These are phyloP conservation scores for Xeromyces bisporus DNA, from an alignment of 495 filamentous ascomycete species.

Conservation along the genomic window DNA sequence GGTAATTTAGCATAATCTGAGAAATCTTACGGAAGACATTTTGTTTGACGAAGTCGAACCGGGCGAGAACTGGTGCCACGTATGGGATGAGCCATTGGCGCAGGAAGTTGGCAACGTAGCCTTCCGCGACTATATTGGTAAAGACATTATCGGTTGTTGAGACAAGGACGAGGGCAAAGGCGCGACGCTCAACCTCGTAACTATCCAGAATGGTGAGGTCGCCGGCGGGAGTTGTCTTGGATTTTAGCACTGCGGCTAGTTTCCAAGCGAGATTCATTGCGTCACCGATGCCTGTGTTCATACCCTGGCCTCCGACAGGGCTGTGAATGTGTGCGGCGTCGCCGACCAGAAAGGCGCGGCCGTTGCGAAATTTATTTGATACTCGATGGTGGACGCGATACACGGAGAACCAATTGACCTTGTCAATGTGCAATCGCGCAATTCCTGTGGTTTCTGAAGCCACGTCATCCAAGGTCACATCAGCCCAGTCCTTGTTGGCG, in stretches of 20 bases:
- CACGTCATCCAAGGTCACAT: conserved; percentile 17
- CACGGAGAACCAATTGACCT: conserved; percentile 21
- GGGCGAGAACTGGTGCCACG: conserved; percentile 9
- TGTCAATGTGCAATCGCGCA: conserved; percentile 10
- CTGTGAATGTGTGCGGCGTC: conserved; percentile 43
- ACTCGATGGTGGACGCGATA: conserved; percentile 21
- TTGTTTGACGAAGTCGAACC: conserved; percentile 6
- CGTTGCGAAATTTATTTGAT: conserved; percentile 13
- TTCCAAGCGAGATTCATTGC: conserved; percentile 45
- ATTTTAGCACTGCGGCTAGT: conserved; percentile 21
- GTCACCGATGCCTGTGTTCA: conserved; percentile 46
- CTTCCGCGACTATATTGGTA: conserved; percentile 8
- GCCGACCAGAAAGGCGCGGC: conserved; percentile 32
- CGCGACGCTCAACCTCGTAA: conserved; percentile 23
- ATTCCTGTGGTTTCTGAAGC: conserved; percentile 7
- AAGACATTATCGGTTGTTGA: conserved; percentile 20
- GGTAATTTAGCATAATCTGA: conserved; percentile 18
- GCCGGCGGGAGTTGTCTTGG: conserved; percentile 13
- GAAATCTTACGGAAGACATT: conserved; percentile 14
- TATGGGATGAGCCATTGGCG: conserved; percentile 18
- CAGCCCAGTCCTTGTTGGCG: conserved; percentile 4
- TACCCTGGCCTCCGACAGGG: conserved; percentile 39
- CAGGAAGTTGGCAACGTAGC: conserved; percentile 11
- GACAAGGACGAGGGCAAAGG: too few species aligned
- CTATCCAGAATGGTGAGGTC: conserved; percentile 21